Evolutionary conservation across 805 yeast genomes (phyloP).

Genomic region (Monosporozyma siamensis): DNA sequence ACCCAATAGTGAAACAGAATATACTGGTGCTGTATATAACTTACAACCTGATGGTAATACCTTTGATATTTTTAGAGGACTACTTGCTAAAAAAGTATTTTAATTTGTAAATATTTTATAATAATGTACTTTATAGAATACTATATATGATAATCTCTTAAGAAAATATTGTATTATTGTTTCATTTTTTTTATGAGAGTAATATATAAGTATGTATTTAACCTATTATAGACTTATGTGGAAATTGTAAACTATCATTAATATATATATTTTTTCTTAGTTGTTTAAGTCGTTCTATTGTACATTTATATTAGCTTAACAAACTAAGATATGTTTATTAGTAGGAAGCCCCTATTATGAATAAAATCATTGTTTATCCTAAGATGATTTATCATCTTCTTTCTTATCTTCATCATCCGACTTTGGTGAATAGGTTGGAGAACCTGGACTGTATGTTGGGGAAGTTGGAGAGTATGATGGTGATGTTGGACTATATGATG

Average conservation of each 20-base stretch:
- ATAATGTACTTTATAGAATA: background rate
- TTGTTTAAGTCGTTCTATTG: background rate
- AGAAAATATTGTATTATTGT: background rate
- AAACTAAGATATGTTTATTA: background rate
- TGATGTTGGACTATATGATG: slow-evolving; percentile 50
- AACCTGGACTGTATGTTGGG: slow-evolving; percentile 54
- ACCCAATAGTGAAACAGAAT: slow-evolving; percentile 29
- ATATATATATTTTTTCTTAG: background rate
- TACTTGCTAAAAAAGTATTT: slow-evolving; percentile 52
- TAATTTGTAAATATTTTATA: background rate
- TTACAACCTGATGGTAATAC: slow-evolving; percentile 97
- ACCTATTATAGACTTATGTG: background rate
- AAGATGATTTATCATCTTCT: slow-evolving; percentile 7
- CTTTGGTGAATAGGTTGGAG: slow-evolving; percentile 41
- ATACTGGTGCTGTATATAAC: slow-evolving; percentile 50
- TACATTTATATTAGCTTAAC: background rate
- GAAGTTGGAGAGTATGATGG: slow-evolving; percentile 55
- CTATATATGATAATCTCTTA: background rate
- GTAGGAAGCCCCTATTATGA: background rate
- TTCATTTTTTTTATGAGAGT: background rate
- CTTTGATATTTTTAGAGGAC: slow-evolving; percentile 87
- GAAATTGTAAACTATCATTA: background rate
- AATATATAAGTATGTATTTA: background rate
- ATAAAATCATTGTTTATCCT: background rate
- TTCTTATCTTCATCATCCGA: slow-evolving; percentile 24